phyloP scores from a whole-genome alignment of 441 rosid genomes.

The Bruguiera hainesii region DNA sequence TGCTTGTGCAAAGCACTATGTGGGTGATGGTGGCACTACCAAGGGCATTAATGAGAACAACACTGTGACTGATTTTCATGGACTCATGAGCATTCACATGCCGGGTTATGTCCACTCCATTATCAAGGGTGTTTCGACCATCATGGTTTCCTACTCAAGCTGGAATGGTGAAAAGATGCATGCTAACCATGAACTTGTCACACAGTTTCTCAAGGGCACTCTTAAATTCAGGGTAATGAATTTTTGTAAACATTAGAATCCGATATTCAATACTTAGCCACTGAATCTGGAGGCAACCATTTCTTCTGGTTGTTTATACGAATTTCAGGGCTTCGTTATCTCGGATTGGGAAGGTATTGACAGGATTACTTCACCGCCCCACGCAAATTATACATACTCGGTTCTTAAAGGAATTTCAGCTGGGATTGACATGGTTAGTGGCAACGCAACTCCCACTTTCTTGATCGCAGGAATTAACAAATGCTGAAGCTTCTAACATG shows the following conservation, averaged over 20 bases:
- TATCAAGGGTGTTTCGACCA: slow-evolving; percentile 56
- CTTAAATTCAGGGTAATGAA: slow-evolving; percentile 51
- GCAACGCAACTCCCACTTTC: no score
- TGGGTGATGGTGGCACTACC: slow-evolving; percentile 75
- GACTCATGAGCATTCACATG: slow-evolving; percentile 64
- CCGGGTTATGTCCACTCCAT: slow-evolving; percentile 51
- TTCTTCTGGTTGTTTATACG: neutral
- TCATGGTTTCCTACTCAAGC: slow-evolving; percentile 74
- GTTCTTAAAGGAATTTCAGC: slow-evolving; percentile 47
- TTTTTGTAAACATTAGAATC: neutral
- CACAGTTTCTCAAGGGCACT: slow-evolving; percentile 46
- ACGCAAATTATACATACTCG: slow-evolving; percentile 57
- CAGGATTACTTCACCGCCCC: slow-evolving; percentile 57
- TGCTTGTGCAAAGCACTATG: slow-evolving; percentile 59
- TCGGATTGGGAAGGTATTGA: slow-evolving; percentile 81
- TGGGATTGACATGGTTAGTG: slow-evolving; percentile 71
- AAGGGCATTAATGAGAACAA: slow-evolving; percentile 71
- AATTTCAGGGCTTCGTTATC: slow-evolving; percentile 64
- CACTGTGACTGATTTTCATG: slow-evolving; percentile 42
- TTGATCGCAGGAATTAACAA: neutral
- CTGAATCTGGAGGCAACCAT: neutral
- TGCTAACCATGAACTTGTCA: slow-evolving; percentile 47
- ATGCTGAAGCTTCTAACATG: neutral
- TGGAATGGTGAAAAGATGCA: slow-evolving; percentile 79
- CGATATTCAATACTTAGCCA: neutral